Conservation (phyloP, 1,139 yeast genomes). For the Scheffersomyces cryptocercus region DNA sequence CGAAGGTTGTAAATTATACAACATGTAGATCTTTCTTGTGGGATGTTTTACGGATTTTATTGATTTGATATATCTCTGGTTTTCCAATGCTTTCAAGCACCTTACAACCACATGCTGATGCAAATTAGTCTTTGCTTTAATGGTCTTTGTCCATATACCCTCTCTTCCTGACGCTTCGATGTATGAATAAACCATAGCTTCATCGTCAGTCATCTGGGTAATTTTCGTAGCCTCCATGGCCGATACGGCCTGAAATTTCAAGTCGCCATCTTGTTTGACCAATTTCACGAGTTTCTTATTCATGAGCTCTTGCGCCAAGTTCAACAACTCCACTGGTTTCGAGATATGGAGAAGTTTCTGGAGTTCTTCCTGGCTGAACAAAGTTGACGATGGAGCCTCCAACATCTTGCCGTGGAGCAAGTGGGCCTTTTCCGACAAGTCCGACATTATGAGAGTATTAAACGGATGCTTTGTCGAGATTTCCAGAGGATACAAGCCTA, state of each 20-base stretch:
- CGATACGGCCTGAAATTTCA: conserved; percentile 73
- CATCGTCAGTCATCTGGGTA: conserved; percentile 79
- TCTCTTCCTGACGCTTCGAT: conserved; percentile 94
- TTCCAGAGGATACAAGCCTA: too few relatives aligned
- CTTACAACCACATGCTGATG: conserved; percentile 91
- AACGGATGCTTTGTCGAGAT: too few relatives aligned
- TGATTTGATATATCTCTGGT: conserved; percentile 82
- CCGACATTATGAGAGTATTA: conserved; percentile 7
- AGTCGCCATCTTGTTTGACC: conserved; percentile 61
- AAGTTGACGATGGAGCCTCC: conserved; percentile 42
- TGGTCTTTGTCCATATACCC: conserved; percentile 95
- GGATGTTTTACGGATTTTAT: conserved; percentile 93
- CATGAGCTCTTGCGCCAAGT: conserved; percentile 64
- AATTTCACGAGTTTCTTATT: conserved; percentile 68
- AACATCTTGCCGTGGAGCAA: conserved; percentile 63
- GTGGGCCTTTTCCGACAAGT: conserved; percentile 50
- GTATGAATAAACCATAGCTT: conserved; percentile 85
- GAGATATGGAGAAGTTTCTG: conserved; percentile 39
- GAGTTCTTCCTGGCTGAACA: conserved; percentile 63
- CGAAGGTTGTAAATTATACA: conserved; percentile 89
- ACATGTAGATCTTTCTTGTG: conserved; percentile 95
- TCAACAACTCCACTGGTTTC: conserved; percentile 51
- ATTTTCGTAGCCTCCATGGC: conserved; percentile 69
- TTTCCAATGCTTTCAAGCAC: conserved; percentile 80
- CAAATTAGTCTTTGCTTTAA: conserved; percentile 85